phyloP scores from a whole-genome alignment of 345 rosid genomes.

The Eucalyptus coolabah region DNA sequence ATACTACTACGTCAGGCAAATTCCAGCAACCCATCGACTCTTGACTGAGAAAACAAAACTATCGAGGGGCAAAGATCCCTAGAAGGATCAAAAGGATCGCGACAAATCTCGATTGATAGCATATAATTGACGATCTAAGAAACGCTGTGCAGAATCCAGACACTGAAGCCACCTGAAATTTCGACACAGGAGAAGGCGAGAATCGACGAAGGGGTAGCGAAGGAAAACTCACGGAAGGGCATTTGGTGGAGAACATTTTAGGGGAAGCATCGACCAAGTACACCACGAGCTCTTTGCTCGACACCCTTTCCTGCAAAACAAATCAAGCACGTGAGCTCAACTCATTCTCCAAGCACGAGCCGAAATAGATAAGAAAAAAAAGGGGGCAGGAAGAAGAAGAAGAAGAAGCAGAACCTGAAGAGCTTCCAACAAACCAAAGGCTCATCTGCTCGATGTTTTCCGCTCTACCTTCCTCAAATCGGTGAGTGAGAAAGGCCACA shows the following conservation, averaged over 20 bases:
- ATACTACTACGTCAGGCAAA: background rate
- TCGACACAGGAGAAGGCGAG: background rate
- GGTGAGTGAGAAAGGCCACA: background rate
- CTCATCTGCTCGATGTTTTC: background rate
- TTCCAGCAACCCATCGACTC: background rate
- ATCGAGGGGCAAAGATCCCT: background rate
- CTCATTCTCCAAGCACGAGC: background rate
- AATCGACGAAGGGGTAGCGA: background rate
- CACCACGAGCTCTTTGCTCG: slow-evolving; percentile 65
- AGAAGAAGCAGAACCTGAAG: slow-evolving; percentile 22
- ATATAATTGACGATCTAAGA: too few species aligned
- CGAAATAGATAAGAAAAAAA: background rate
- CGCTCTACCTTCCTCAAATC: background rate
- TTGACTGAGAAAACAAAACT: background rate
- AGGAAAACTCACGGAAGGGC: slow-evolving; percentile 31
- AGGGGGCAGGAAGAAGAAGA: background rate
- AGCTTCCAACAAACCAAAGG: background rate
- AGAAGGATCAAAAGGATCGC: background rate
- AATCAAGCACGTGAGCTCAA: background rate
- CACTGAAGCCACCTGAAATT: background rate
- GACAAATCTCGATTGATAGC: too few species aligned
- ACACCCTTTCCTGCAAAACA: slow-evolving; percentile 31
- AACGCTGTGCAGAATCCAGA: background rate
- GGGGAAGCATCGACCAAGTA: slow-evolving; percentile 87
- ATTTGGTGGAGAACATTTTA: slow-evolving; percentile 56